phyloP scores from a whole-genome alignment of 2,329 filamentous ascomycete genomes.

The Purpureocillium takamizusanense region DNA sequence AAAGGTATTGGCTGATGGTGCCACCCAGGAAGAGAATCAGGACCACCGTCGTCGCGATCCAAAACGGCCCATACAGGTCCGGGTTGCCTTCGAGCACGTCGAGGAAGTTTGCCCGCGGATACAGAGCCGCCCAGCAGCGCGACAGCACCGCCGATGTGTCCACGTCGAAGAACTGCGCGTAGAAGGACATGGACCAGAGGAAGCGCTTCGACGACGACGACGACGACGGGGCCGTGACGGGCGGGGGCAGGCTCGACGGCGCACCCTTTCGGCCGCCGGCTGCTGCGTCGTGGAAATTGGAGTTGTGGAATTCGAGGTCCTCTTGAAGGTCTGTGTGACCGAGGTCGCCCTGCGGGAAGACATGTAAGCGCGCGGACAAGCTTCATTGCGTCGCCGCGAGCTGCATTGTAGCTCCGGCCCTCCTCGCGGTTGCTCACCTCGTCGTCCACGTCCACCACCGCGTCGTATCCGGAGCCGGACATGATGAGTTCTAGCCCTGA shows the following conservation, averaged over 20 bases:
- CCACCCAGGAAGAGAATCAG: constrained; percentile 92
- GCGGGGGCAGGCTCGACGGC: constrained; percentile 45
- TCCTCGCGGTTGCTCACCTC: constrained; percentile 51
- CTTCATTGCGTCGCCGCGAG: neutral
- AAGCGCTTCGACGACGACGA: constrained; percentile 62
- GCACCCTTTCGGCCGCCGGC: constrained; percentile 38
- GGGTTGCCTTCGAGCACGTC: constrained; percentile 96
- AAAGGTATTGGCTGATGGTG: constrained; percentile 86
- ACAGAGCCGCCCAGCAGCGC: constrained; percentile 82
- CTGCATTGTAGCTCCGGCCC: neutral
- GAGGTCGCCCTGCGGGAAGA: constrained; percentile 67
- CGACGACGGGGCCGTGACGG: constrained; percentile 42
- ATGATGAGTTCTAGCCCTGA: constrained; percentile 33
- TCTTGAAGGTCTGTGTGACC: constrained; percentile 97
- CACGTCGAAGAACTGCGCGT: constrained; percentile 97
- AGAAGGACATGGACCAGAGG: constrained; percentile 89
- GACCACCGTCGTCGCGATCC: constrained; percentile 97
- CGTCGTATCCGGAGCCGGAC: constrained; percentile 88
- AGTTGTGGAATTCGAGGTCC: constrained; percentile 97
- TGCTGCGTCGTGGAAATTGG: constrained; percentile 62
- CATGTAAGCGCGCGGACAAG: neutral
- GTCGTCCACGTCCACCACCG: constrained; percentile 93
- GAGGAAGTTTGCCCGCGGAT: constrained; percentile 87
- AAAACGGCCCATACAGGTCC: constrained; percentile 93
- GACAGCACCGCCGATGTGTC: constrained; percentile 84